These are phyloP conservation scores for Debaryomyces castellii DNA, from an alignment of 805 yeast genomes.

Conservation along the genomic window DNA sequence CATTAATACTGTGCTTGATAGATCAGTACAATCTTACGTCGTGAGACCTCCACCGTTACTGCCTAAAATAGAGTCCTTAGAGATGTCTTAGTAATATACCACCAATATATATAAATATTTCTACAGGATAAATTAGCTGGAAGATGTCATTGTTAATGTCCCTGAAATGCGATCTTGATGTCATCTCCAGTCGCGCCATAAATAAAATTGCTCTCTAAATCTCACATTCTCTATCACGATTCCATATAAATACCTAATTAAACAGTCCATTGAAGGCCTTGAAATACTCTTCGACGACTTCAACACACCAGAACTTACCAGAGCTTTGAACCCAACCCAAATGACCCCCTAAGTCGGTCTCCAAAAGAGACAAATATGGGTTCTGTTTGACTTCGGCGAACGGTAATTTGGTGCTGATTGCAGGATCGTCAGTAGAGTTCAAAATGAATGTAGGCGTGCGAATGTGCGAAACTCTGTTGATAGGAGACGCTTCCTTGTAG, in stretches of 20 bases:
- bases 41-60: neutral
- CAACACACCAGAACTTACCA: constrained; percentile 63
- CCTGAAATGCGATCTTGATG: neutral
- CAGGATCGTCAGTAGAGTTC: constrained; percentile 75
- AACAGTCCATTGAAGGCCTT: constrained; percentile 17
- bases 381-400: constrained; percentile 47
- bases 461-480: constrained; percentile 47
- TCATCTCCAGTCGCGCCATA: neutral
- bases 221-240: neutral
- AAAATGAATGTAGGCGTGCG: constrained; percentile 64
- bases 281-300: constrained; percentile 36
- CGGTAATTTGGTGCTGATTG: constrained; percentile 60
- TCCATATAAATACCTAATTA: constrained; percentile 3
- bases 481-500: constrained; percentile 62
- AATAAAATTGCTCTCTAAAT: neutral
- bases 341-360: constrained; percentile 77
- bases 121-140: neutral
- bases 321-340: constrained; percentile 69
- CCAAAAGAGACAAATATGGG: constrained; percentile 58
- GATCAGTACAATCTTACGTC: neutral
- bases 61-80: too few relatives aligned
- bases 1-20: constrained; percentile 11
- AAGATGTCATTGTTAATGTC: neutral
- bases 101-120: too few relatives aligned
- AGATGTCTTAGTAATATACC: too few relatives aligned